Conservation (phyloP, 1,284 basidiomycete species). For the Rhodotorula sp. region DNA sequence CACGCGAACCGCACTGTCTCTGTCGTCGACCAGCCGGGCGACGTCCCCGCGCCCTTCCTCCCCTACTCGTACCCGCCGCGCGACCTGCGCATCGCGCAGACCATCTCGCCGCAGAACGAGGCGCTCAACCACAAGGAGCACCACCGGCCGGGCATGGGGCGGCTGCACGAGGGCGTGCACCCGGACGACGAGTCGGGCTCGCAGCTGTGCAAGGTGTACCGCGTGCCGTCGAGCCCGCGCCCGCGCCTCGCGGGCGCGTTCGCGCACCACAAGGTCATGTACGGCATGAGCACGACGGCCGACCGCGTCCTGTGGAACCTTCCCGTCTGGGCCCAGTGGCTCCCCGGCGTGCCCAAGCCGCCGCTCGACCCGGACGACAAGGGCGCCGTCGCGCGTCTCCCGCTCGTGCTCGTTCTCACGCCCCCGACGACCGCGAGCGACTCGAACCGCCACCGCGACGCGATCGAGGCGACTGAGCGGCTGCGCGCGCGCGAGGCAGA, state of each 20-base stretch:
- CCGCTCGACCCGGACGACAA: conserved; percentile 21
- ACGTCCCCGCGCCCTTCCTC: conserved; percentile 17
- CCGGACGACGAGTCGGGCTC: conserved; percentile 26
- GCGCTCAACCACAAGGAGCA: no score
- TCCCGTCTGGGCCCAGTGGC: conserved; percentile 45
- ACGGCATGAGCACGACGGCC: conserved; percentile 45
- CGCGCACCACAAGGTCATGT: conserved; percentile 40
- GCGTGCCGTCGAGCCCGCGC: conserved; percentile 23
- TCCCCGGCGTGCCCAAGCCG: conserved; percentile 18
- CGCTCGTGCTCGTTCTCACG: conserved; percentile 38
- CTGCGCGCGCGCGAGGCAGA: conserved; percentile 37
- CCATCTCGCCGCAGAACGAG: background rate
- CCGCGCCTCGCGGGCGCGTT: conserved; percentile 15
- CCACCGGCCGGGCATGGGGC: conserved; percentile 2
- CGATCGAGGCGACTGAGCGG: conserved; percentile 35
- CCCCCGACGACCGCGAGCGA: conserved; percentile 25
- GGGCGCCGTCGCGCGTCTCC: conserved; percentile 5
- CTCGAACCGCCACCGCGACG: background rate
- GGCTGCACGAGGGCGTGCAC: conserved; percentile 17
- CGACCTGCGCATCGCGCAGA: conserved; percentile 39
- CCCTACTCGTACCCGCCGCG: conserved; percentile 33
- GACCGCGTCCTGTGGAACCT: conserved; percentile 43
- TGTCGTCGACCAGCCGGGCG: conserved; percentile 6
- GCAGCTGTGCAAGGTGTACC: conserved; percentile 27
- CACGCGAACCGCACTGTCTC: conserved; percentile 29